These are phyloP conservation scores for Barbarea vulgaris DNA, from an alignment of 345 rosid genomes.

Conservation along the genomic window DNA sequence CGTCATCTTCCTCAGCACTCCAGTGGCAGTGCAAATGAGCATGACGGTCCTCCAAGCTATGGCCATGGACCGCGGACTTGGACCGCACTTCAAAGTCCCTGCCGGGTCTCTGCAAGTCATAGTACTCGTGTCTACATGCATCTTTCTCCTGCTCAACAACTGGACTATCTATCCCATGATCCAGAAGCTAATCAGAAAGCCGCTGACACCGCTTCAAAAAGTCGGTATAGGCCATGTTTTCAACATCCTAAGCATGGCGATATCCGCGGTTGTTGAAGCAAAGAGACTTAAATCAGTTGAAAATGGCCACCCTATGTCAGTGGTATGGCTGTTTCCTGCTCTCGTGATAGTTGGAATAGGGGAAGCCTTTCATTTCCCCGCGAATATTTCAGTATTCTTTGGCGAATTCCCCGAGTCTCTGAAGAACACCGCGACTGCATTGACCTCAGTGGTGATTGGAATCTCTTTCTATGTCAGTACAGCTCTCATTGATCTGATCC, in stretches of 20 bases:
- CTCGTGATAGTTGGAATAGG: conserved; percentile 48
- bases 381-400: conserved; percentile 46
- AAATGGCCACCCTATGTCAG: conserved; percentile 44
- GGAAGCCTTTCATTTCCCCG: conserved; percentile 55
- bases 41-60: conserved; percentile 8
- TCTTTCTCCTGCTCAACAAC: conserved; percentile 1
- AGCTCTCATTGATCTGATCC: conserved; percentile 40
- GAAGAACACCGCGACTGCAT: conserved; percentile 50
- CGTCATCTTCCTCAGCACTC: not conserved
- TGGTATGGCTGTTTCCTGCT: conserved; percentile 54
- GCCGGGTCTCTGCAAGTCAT: not conserved
- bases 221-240: conserved; percentile 54
- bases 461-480: conserved; percentile 44
- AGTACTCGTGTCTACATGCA: not conserved
- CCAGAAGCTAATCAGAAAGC: conserved; percentile 18
- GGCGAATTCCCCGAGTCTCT: conserved; percentile 52
- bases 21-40: not conserved
- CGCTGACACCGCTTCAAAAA: conserved; percentile 40
- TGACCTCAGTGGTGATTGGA: conserved; percentile 47
- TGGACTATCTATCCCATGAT: not conserved
- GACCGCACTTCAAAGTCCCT: not conserved
- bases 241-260: conserved; percentile 40
- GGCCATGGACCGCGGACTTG: not conserved
- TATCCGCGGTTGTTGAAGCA: conserved; percentile 49
- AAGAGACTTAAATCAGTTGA: conserved; percentile 42